Evolutionary conservation across 2,329 filamentous ascomycete species (phyloP), one percentile per base, ranked within the genome.

Genomic region (Phyllachora maydis): DNA sequence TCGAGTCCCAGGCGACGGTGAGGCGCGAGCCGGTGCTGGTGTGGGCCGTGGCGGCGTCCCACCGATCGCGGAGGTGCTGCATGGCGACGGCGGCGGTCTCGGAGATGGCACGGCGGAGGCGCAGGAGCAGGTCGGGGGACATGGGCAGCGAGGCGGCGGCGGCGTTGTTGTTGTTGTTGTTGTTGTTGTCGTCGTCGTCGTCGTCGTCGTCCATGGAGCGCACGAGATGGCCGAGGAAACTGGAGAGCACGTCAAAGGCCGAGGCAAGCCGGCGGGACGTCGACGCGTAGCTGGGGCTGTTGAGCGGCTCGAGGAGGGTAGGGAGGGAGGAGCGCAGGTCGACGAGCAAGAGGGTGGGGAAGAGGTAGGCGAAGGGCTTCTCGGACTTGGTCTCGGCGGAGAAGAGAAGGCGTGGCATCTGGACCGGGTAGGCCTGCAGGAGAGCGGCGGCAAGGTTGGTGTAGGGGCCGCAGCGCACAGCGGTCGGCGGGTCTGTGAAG

Each of bases 11-110:
- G 1, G 59, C 50, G 9, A 72, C 43, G 0, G 58, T 58, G 14
- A 52, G 46, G 14, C 30, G 33, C 3, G 44, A 50, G 2, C 59
- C 59, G 8, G 46, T 46, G 9, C 45, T 43, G 2, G 55, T 56
- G 18, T 56, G 45, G 9, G 54, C 42, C 3, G 44, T 45, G 2
- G 37, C 30, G 4, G 64, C 65, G 36, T 77, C 71, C 65, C 66
- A 76, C n/a, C 70, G 50, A 36, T 77, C 72, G 19, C 69, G 59
- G 2, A 77, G 52, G 38, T 68, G 71, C 42, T 76, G 71, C 28
- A 70, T 56, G 0, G 60, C 57, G 2, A 69, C 43, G 0, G 65
- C 65, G 37, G 75, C 54, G 4, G 69, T 66, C 35, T 77, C 71
- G 1, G 59, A 54, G 23, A 76, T 56, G 25, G 57, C 50, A 23